Percentiles rank a stretch among this genome's conserved stretches.
phyloP scores from a whole-genome alignment of 352 stramenopile species.

The Phytophthora europaea region DNA sequence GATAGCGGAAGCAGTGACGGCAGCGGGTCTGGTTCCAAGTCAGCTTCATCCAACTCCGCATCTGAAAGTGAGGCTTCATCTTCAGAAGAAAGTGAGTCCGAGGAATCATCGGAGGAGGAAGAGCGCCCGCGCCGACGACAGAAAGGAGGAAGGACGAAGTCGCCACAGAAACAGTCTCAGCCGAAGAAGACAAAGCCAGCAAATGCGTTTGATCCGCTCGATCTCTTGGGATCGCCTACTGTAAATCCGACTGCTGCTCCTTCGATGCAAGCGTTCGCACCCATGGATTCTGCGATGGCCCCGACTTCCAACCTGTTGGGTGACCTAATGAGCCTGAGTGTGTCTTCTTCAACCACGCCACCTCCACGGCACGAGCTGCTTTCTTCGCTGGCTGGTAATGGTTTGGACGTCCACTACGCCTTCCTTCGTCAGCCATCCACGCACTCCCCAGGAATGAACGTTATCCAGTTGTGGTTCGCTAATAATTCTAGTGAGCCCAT shows the following conservation, averaged over 20 bases:
- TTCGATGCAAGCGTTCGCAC: slow-evolving; percentile 20
- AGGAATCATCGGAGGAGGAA: slow-evolving; percentile 65
- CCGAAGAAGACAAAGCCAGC: slow-evolving; percentile 43
- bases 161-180: slow-evolving; percentile 44
- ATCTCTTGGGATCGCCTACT: slow-evolving; percentile 50
- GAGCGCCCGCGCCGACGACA: slow-evolving; percentile 43
- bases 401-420: slow-evolving; percentile 72
- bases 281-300: slow-evolving; percentile 17
- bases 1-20: slow-evolving; percentile 41
- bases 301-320: slow-evolving; percentile 46
- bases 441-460: slow-evolving; percentile 73
- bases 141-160: slow-evolving; percentile 51
- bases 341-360: slow-evolving; percentile 48
- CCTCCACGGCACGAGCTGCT: slow-evolving; percentile 61
- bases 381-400: slow-evolving; percentile 59
- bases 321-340: slow-evolving; percentile 74
- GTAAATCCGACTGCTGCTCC: slow-evolving; percentile 13
- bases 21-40: slow-evolving; percentile 41
- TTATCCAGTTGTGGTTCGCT: slow-evolving; percentile 75
- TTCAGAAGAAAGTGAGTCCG: slow-evolving; percentile 53
- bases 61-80: slow-evolving; percentile 60
- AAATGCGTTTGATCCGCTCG: slow-evolving; percentile 60
- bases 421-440: slow-evolving; percentile 72
- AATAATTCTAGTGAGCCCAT: slow-evolving; percentile 78
- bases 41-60: slow-evolving; percentile 49